A percentile compares a stretch with the other conserved stretches of the same genome.
Conservation (phyloP, 805 yeast species). For the Naumovozyma castellii region DNA sequence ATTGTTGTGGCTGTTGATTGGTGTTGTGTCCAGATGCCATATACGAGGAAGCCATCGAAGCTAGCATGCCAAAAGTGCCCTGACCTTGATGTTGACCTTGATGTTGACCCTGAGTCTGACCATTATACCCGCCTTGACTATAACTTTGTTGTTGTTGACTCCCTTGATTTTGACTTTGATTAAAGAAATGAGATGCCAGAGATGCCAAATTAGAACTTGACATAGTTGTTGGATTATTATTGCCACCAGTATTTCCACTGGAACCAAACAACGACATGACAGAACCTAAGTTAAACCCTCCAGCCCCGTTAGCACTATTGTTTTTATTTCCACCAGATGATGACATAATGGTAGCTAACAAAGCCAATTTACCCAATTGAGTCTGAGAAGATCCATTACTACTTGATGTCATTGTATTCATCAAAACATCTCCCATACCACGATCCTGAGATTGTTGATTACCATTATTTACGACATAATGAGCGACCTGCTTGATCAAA, state of each 20-base stretch:
- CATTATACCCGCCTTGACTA: conserved; percentile 7
- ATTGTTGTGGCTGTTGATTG: conserved; percentile 1
- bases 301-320: conserved; percentile 6
- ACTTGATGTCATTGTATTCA: conserved; percentile 14
- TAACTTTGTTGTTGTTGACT: conserved; percentile 7
- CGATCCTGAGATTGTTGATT: conserved; percentile 5
- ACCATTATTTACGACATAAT: conserved; percentile 1
- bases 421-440: conserved; percentile 16
- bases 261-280: conserved; percentile 16
- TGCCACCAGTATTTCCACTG: conserved; percentile 5
- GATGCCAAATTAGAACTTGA: conserved; percentile 16
- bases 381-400: conserved; percentile 20
- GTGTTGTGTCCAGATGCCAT: conserved; percentile 1
- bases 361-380: conserved; percentile 25
- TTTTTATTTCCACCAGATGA: conserved; percentile 2
- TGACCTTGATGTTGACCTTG: conserved; percentile 4
- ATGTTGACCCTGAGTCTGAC: no score
- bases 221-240: conserved; percentile 11
- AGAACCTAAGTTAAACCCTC: conserved; percentile 17
- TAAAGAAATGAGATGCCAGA: conserved; percentile 22
- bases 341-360: conserved; percentile 18
- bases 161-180: conserved; percentile 6
- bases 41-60: conserved; percentile 16
- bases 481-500: conserved; percentile 7
- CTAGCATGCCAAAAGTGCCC: conserved; percentile 12